A percentile compares a stretch with the other conserved stretches of the same genome.
These are phyloP conservation scores for Blastomyces silverae DNA, from an alignment of 2,329 filamentous ascomycete species.

Conservation along the genomic window DNA sequence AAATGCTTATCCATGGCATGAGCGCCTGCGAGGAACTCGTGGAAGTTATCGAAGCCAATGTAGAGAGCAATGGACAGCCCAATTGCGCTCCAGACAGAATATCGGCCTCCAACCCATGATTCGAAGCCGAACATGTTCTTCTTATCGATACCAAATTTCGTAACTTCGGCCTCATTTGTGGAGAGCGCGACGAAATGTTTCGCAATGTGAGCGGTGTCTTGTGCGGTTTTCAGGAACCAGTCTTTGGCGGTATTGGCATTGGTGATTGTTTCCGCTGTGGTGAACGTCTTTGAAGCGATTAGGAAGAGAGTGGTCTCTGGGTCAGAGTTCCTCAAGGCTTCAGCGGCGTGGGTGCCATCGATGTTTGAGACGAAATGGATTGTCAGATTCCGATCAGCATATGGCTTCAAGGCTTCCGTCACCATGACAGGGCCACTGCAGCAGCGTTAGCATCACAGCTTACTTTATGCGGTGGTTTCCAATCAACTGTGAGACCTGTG, in stretches of 20 bases:
- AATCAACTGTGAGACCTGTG: neutral
- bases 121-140: conserved; percentile 99
- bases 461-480: neutral
- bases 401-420: conserved; percentile 92
- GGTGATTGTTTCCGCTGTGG: conserved; percentile 91
- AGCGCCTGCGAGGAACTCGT: conserved; percentile 87
- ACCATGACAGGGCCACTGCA: conserved; percentile 94
- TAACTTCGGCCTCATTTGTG: conserved; percentile 90
- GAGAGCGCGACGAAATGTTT: conserved; percentile 99
- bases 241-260: conserved; percentile 96
- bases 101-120: conserved; percentile 96
- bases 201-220: conserved; percentile 67
- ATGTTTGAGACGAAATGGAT: conserved; percentile 99
- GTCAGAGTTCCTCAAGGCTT: conserved; percentile 80
- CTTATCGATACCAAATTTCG: conserved; percentile 96
- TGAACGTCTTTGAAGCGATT: conserved; percentile 98
- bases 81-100: conserved; percentile 98
- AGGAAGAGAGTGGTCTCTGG: conserved; percentile 99
- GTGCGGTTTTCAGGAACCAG: conserved; percentile 87
- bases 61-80: conserved; percentile 90
- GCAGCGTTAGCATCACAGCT: neutral
- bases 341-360: conserved; percentile 94
- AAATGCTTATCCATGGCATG: conserved; percentile 99
- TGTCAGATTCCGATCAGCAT: conserved; percentile 76
- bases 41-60: conserved; percentile 96